Evolutionary conservation across 148 eudicot species (phyloP), one percentile per base, ranked within the genome.

Genomic region (Rhododendron williamsianum): DNA sequence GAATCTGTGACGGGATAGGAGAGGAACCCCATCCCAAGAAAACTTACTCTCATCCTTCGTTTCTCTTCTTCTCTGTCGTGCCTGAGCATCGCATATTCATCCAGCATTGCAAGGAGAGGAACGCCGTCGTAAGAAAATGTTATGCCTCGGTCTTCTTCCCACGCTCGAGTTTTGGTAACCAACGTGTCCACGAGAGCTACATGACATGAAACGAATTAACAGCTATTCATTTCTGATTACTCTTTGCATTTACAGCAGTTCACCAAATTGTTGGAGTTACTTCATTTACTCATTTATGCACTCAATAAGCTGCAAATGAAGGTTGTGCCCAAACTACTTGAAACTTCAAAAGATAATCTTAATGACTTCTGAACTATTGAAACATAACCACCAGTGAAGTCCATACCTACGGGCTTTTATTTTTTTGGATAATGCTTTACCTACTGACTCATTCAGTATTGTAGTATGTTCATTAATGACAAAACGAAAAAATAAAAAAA

Each of bases 1-100:
- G 76, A 30, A 71, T 30, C 4, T 33, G 38, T 13, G 76, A 71
- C 2, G 38, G 19, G 38, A 4, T 71, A 71, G 41, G 76, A 58
- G n/a, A 58, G 65, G 65, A 58, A 54, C 2, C n/a, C 9, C 9
- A 58, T 58, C 65, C 65, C 25, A 16, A 56, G 21, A 58, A 58
- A 19, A 71, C 76, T 71, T 33, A 71, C 76, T 71, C 6, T 95
- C 89, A 92, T 76, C 90, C 98, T 92, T 86, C 91, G 91, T 87
- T 95, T 97, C 92, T 97, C 99, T 86, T 97, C 99, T 89, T 97
- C 99, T 90, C 98, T 93, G 83, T 95, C 99, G 2, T 93, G 95
- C 91, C 99, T 94, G 87, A 97, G 98, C 95, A 92, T 93, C 76
- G 91, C 94, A 87, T 97, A 97, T 87, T 97, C 98, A 76, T 97